A percentile compares a stretch with the other conserved stretches of the same genome.
Conservation (phyloP, 2,329 filamentous ascomycete species). For the Alternaria viburni region DNA sequence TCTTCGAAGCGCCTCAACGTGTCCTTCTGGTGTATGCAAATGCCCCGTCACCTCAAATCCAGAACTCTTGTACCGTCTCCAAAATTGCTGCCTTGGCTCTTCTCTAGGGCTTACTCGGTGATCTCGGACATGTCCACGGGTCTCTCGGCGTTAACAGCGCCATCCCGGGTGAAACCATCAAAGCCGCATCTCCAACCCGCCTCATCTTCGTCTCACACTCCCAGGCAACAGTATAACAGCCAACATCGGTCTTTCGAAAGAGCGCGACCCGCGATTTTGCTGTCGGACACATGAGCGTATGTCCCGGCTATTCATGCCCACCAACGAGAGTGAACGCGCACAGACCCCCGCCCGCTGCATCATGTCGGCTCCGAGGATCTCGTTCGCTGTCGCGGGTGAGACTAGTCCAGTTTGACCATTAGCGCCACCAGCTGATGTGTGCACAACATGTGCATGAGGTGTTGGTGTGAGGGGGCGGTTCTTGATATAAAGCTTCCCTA, state of each 20-base stretch:
- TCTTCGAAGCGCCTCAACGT: background rate
- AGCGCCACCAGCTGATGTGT: background rate
- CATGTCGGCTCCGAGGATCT: background rate
- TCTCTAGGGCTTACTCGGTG: background rate
- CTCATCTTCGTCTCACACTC: background rate
- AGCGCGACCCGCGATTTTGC: background rate
- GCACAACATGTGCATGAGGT: background rate
- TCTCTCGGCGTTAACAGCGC: background rate
- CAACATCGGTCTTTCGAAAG: background rate
- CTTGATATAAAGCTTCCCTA: background rate
- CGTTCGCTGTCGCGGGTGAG: background rate
- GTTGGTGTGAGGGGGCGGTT: background rate
- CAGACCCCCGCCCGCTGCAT: background rate
- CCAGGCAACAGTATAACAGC: constrained; percentile 6
- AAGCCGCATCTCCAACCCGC: background rate
- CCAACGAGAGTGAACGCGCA: background rate
- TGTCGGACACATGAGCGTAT: background rate
- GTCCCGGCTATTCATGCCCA: background rate
- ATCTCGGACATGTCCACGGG: background rate
- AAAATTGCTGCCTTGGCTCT: background rate
- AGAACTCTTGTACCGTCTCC: background rate
- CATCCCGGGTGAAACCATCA: background rate
- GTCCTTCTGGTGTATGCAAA: background rate
- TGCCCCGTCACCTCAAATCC: background rate
- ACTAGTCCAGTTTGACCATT: constrained; percentile 2